Conservation (phyloP, 305 asterid species). For the Nicotiana rustica region DNA sequence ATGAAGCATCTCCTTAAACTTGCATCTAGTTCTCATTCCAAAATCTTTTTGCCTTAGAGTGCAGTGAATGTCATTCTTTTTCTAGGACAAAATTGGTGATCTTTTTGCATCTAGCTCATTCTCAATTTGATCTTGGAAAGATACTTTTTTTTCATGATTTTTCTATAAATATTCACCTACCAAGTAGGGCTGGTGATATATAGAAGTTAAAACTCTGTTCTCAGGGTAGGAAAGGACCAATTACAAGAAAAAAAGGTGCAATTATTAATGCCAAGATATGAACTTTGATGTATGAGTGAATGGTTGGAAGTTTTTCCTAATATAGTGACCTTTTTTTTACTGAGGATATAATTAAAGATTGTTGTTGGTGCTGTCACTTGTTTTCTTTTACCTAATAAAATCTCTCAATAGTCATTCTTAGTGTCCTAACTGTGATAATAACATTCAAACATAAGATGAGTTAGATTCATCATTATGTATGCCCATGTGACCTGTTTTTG, state of each 20-base stretch:
- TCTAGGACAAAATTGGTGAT: neutral
- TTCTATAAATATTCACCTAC: neutral
- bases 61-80: neutral
- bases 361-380: neutral
- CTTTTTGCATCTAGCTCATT: neutral
- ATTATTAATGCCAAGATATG: slow-evolving; percentile 6
- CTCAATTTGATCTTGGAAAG: neutral
- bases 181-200: neutral
- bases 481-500: slow-evolving; percentile 45
- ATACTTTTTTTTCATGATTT: neutral
- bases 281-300: neutral
- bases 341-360: neutral
- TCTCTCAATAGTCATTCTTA: neutral
- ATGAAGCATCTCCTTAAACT: neutral
- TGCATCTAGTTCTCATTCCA: neutral
- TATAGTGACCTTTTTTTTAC: neutral
- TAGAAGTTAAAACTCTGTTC: neutral
- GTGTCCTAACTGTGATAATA: neutral
- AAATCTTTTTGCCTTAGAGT: neutral
- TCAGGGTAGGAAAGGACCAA: neutral
- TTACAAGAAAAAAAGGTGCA: neutral
- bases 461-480: slow-evolving; percentile 27
- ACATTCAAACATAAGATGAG: slow-evolving; percentile 21
- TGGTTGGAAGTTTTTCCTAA: neutral
- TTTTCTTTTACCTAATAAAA: neutral